phyloP scores from a whole-genome alignment of 2,329 filamentous ascomycete genomes.

The Fusarium albosuccineum region DNA sequence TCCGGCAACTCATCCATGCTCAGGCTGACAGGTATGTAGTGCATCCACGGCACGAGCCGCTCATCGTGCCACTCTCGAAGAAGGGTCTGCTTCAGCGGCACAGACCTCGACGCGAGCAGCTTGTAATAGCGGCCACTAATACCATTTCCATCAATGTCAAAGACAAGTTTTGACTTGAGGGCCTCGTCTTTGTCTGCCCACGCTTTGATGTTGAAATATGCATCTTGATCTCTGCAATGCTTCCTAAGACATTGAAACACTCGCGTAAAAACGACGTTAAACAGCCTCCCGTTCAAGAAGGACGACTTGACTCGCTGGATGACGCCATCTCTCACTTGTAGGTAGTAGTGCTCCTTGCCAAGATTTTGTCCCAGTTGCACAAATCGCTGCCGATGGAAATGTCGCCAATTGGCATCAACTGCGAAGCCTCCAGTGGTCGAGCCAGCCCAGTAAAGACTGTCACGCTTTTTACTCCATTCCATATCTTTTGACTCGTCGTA shows the following conservation, averaged over 20 bases:
- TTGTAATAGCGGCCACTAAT: constrained; percentile 67
- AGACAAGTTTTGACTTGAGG: constrained; percentile 56
- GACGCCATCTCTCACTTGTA: constrained; percentile 41
- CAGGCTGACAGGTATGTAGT: constrained; percentile 67
- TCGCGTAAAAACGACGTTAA: constrained; percentile 60
- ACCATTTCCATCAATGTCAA: constrained; percentile 69
- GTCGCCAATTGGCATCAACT: constrained; percentile 52
- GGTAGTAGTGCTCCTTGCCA: constrained; percentile 48
- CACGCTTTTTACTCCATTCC: constrained; percentile 62
- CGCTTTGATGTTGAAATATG: constrained; percentile 47
- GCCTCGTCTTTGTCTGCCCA: constrained; percentile 53
- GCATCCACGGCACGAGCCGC: constrained; percentile 66
- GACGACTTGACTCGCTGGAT: constrained; percentile 39
- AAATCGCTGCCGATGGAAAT: constrained; percentile 63
- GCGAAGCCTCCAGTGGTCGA: constrained; percentile 65
- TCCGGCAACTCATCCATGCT: constrained; percentile 66
- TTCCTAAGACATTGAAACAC: constrained; percentile 59
- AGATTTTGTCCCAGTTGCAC: constrained; percentile 54
- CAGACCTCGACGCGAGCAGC: constrained; percentile 60
- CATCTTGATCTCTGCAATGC: constrained; percentile 52
- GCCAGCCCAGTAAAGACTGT: constrained; percentile 69
- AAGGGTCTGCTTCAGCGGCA: constrained; percentile 66
- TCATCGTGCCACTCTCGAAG: constrained; percentile 71
- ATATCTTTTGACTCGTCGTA: constrained; percentile 59
- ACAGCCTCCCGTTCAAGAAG: constrained; percentile 55